Conservation (phyloP, 768 basidiomycete genomes). For the Boletales sp. region DNA sequence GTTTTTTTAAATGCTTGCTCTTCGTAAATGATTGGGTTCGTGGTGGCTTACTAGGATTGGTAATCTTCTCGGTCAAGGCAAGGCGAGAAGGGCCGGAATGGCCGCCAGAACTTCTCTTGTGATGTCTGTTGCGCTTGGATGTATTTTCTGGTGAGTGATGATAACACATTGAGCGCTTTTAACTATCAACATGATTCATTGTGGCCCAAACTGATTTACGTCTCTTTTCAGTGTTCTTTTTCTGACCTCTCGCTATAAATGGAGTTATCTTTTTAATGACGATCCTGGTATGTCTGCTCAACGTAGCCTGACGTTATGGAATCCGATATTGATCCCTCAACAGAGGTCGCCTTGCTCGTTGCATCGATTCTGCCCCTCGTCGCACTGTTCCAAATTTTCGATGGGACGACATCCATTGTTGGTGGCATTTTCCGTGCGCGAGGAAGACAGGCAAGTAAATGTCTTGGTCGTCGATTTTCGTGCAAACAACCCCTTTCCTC, state of each 20-base stretch:
- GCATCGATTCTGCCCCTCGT: constrained; percentile 73
- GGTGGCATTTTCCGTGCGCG: constrained; percentile 79
- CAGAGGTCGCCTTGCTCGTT: constrained; percentile 46
- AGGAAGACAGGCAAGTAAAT: constrained; percentile 60
- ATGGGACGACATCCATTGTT: constrained; percentile 65
- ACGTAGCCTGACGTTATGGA: neutral
- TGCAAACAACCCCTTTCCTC: neutral
- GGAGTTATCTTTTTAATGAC: constrained; percentile 73
- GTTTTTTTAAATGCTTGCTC: neutral
- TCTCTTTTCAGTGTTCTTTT: constrained; percentile 43
- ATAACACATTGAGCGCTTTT: neutral
- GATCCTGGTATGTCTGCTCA: constrained; percentile 45
- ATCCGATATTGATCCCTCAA: neutral
- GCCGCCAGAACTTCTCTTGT: constrained; percentile 63
- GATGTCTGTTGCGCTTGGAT: constrained; percentile 61
- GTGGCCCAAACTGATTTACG: neutral
- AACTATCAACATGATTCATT: neutral
- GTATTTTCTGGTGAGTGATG: constrained; percentile 54
- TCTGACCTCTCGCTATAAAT: constrained; percentile 56
- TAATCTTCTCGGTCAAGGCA: constrained; percentile 81
- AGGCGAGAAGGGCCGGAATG: constrained; percentile 67
- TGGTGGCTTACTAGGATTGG: constrained; percentile 55
- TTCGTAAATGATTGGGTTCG: neutral
- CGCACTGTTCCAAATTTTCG: constrained; percentile 81
- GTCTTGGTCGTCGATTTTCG: neutral